Conservation (phyloP, 257 asterid species). For the Parsonsia alboflavescens region DNA sequence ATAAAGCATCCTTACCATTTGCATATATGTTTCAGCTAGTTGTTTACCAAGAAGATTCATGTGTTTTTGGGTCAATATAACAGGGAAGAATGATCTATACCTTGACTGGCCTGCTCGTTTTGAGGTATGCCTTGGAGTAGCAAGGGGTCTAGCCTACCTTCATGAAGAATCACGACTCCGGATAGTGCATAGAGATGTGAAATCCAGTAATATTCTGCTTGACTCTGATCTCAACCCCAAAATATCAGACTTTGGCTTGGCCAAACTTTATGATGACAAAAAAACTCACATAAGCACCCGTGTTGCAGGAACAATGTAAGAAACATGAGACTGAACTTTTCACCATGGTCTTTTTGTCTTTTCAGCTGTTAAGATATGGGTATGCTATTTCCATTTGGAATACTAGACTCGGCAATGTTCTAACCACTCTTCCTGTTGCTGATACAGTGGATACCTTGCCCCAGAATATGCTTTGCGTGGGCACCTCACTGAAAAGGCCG, state of each 20-base stretch:
- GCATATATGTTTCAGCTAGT: neutral
- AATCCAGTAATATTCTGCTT: slow-evolving; percentile 73
- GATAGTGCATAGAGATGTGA: slow-evolving; percentile 73
- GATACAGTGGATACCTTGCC: slow-evolving; percentile 21
- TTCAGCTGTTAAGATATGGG: no score
- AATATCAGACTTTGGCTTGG: slow-evolving; percentile 77
- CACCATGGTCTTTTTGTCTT: neutral
- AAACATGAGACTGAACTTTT: slow-evolving; percentile 3
- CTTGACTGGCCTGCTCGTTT: slow-evolving; percentile 68
- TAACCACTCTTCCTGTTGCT: neutral
- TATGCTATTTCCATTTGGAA: neutral
- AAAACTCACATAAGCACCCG: slow-evolving; percentile 79
- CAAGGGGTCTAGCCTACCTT: slow-evolving; percentile 71
- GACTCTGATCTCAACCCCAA: slow-evolving; percentile 60
- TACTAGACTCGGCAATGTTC: no score
- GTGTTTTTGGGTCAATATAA: slow-evolving; percentile 11
- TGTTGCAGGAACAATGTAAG: slow-evolving; percentile 88
- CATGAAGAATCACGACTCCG: slow-evolving; percentile 72
- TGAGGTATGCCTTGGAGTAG: slow-evolving; percentile 69
- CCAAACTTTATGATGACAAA: slow-evolving; percentile 47
- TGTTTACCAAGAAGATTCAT: neutral
- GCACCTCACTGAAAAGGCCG: slow-evolving; percentile 25
- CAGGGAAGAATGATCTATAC: slow-evolving; percentile 39
- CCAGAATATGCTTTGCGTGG: slow-evolving; percentile 25
- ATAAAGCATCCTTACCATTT: neutral